A percentile compares a stretch with the other conserved stretches of the same genome.
phyloP scores from a whole-genome alignment of 2,329 filamentous ascomycete species.

The Monosporascus ibericus region DNA sequence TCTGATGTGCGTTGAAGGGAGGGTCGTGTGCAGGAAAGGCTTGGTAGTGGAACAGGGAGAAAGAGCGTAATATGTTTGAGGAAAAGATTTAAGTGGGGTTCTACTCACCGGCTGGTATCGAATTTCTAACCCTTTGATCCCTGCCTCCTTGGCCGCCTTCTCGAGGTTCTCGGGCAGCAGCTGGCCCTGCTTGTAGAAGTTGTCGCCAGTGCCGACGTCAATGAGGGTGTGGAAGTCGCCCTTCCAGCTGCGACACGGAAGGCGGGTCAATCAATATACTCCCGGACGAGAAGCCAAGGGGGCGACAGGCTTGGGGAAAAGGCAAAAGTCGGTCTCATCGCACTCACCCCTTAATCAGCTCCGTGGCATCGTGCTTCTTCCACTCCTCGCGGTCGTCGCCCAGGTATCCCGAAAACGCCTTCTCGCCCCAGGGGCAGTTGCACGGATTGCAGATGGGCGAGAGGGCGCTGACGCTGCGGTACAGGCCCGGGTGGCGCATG shows the following conservation, averaged over 20 bases:
- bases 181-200: slow-evolving; percentile 93
- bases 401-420: slow-evolving; percentile 89
- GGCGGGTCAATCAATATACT: too few species aligned
- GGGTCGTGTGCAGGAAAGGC: not conserved
- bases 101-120: slow-evolving; percentile 69
- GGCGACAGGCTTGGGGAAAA: too few species aligned
- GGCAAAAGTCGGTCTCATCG: too few species aligned
- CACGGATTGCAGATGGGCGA: slow-evolving; percentile 84
- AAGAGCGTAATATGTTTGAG: not conserved
- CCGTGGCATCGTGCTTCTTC: slow-evolving; percentile 87
- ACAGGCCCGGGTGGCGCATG: slow-evolving; percentile 84
- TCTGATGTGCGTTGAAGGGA: too few species aligned
- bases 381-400: slow-evolving; percentile 70
- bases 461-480: slow-evolving; percentile 84
- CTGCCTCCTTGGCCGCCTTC: slow-evolving; percentile 69
- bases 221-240: slow-evolving; percentile 68
- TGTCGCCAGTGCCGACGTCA: slow-evolving; percentile 89
- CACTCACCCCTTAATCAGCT: slow-evolving; percentile 62
- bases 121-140: slow-evolving; percentile 66
- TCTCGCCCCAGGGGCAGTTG: slow-evolving; percentile 87
- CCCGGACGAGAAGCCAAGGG: too few species aligned
- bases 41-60: not conserved
- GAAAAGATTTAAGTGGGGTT: not conserved
- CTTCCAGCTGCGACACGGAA: slow-evolving; percentile 31
- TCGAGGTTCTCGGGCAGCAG: slow-evolving; percentile 90